Evolutionary conservation across 805 yeast species (phyloP), one percentile per base, ranked within the genome.

Genomic region (Saccharomycopsis selenospora): DNA sequence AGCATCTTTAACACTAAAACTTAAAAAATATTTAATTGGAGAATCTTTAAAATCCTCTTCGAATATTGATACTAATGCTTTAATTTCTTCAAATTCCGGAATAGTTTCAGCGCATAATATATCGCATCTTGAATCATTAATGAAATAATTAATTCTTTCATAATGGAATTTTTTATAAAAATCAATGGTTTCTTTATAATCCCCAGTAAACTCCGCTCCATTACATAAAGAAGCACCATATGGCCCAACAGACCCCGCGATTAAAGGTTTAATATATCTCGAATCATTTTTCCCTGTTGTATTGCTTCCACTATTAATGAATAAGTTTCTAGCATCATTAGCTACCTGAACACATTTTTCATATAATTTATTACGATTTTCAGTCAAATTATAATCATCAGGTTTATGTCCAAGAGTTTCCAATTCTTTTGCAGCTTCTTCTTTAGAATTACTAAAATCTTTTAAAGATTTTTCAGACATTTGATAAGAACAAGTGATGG

Each of bases 191-290:
- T 61, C 67, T 8, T 69, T 71, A 60, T 84, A 85, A 45, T 79
- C 70, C 1, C 95, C 95, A 3, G 81, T 77, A 56, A 81, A 86
- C 57, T 86, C 95, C 0, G 82, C 71, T 0, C 89, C 88, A 53
- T 77, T 71, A 25, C 82, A 77, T 30, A 82, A 59, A 55, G 65
- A 78, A 0, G 90, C 85, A 1, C 90, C 95, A 60, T 77, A 86
- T 0, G 95, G 87, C 0, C 95, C 95, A 30, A 85, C 63, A 5
- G 85, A 76, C 0, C 85, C 95, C 1, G 76, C 77, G 3, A 80
- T 69, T 38, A 56, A 57, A 3, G 58, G 26, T 6, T 17, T 7
- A 33, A 33, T 20, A 33, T 14, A 45, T 50, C 45, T 17, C 27
- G 50, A 22, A 17, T 10, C 18, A 14, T 7, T 10, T 10, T 14